Conservation (phyloP, 2,329 filamentous ascomycete genomes). For the Neodidymelliopsis sp. region DNA sequence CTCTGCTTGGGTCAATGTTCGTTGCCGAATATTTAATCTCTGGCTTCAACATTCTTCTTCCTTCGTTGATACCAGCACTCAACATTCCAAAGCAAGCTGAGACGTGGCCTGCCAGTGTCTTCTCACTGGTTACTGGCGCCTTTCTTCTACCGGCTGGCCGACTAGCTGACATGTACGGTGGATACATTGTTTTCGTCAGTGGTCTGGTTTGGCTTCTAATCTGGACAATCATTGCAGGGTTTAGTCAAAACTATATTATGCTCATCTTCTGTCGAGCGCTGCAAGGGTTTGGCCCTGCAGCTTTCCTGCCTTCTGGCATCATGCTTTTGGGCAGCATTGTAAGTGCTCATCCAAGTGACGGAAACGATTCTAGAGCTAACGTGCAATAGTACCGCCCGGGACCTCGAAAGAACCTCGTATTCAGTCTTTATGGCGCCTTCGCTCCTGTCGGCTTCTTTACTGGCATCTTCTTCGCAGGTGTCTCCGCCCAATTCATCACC, state of each 20-base stretch:
- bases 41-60: slow-evolving; percentile 75
- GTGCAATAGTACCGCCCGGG: slow-evolving; percentile 66
- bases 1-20: slow-evolving; percentile 69
- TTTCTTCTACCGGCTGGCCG: slow-evolving; percentile 59
- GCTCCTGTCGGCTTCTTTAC: slow-evolving; percentile 57
- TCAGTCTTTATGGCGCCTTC: slow-evolving; percentile 64
- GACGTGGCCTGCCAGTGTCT: slow-evolving; percentile 53
- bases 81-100: slow-evolving; percentile 70
- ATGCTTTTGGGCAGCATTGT: slow-evolving; percentile 67
- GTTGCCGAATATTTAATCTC: slow-evolving; percentile 77
- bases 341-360: slow-evolving; percentile 6
- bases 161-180: slow-evolving; percentile 67
- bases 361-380: not conserved
- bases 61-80: slow-evolving; percentile 67
- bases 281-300: slow-evolving; percentile 76
- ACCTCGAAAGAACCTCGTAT: slow-evolving; percentile 72
- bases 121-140: slow-evolving; percentile 47
- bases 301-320: slow-evolving; percentile 73
- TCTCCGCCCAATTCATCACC: slow-evolving; percentile 38
- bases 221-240: slow-evolving; percentile 75
- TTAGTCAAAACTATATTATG: slow-evolving; percentile 72
- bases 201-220: slow-evolving; percentile 69
- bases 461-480: slow-evolving; percentile 47
- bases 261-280: slow-evolving; percentile 76
- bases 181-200: slow-evolving; percentile 69